Evolutionary conservation across 495 filamentous ascomycete genomes (phyloP).

Genomic region (Amniculicola lignicola): DNA sequence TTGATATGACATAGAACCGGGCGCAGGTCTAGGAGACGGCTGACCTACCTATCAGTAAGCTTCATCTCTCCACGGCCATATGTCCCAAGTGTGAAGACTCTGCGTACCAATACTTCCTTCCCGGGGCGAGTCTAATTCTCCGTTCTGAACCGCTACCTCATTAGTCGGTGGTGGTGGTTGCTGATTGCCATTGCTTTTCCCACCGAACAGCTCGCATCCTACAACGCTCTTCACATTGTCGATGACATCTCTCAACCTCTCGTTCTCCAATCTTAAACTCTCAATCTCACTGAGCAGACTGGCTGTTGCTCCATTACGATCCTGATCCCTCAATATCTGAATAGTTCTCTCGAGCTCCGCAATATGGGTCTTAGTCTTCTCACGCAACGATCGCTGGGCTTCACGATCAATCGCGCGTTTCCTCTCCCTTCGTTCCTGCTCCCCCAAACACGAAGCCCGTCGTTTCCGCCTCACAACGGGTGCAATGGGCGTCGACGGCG

Average conservation of each 20-base stretch:
- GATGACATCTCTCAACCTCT: slow-evolving; percentile 29
- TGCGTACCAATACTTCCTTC: slow-evolving; percentile 8
- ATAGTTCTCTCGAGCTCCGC: slow-evolving; percentile 31
- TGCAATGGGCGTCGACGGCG: slow-evolving; percentile 13
- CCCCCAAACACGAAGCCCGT: slow-evolving; percentile 25
- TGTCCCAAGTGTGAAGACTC: background rate
- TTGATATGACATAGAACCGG: slow-evolving; percentile 1
- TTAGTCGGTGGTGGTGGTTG: background rate
- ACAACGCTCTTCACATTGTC: slow-evolving; percentile 29
- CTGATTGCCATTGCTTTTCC: background rate
- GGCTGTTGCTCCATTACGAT: slow-evolving; percentile 26
- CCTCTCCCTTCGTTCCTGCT: slow-evolving; percentile 30
- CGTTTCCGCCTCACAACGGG: slow-evolving; percentile 26
- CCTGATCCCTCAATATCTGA: slow-evolving; percentile 30
- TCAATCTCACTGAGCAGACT: slow-evolving; percentile 26
- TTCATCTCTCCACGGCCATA: background rate
- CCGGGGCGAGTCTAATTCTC: background rate
- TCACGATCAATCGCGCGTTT: slow-evolving; percentile 31
- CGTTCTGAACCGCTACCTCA: background rate
- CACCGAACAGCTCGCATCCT: slow-evolving; percentile 10
- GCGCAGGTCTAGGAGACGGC: slow-evolving; percentile 8
- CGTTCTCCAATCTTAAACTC: slow-evolving; percentile 22
- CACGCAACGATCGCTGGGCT: slow-evolving; percentile 25
- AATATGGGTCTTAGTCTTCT: slow-evolving; percentile 32
- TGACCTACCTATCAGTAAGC: slow-evolving; percentile 14